Evolutionary conservation across 1,139 yeast genomes (phyloP).

Genomic region (Meyerozyma sp.): DNA sequence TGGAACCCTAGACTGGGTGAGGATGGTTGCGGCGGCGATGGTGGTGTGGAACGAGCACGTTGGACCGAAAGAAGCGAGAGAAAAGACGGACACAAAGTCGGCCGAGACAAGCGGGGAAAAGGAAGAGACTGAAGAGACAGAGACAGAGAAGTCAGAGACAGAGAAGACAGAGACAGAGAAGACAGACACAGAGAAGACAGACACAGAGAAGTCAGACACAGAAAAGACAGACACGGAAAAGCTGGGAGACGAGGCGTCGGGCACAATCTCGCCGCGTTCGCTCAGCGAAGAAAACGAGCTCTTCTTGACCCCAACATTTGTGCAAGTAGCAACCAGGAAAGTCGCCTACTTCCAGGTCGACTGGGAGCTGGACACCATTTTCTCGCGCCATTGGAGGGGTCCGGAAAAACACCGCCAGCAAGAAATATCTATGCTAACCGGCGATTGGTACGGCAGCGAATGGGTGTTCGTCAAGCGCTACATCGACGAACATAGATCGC

Average conservation of each 20-base stretch:
- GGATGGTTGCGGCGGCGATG: slow-evolving; percentile 22
- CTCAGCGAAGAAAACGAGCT: slow-evolving; percentile 3
- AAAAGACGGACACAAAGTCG: background rate
- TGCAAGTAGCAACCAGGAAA: slow-evolving; percentile 37
- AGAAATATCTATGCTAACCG: slow-evolving; percentile 34
- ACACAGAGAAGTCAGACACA: slow-evolving; percentile 1
- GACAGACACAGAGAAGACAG: slow-evolving; percentile 2
- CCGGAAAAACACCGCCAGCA: slow-evolving; percentile 15
- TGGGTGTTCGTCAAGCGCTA: slow-evolving; percentile 31
- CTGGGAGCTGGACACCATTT: slow-evolving; percentile 30
- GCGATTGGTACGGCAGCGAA: slow-evolving; percentile 46
- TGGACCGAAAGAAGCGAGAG: background rate
- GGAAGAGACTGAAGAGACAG: background rate
- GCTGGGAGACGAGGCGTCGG: background rate
- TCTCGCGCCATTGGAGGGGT: slow-evolving; percentile 7
- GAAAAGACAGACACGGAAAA: background rate
- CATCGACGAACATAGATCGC: slow-evolving; percentile 16
- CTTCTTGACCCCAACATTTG: slow-evolving; percentile 36
- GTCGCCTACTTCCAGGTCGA: slow-evolving; percentile 45
- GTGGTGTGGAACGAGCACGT: slow-evolving; percentile 18
- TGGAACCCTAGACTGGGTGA: slow-evolving; percentile 23
- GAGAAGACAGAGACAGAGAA: background rate
- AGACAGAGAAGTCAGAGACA: background rate
- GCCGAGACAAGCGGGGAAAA: background rate
- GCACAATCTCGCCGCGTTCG: background rate